Conservation (phyloP, 768 basidiomycete genomes). For the Calocybe cyanea region DNA sequence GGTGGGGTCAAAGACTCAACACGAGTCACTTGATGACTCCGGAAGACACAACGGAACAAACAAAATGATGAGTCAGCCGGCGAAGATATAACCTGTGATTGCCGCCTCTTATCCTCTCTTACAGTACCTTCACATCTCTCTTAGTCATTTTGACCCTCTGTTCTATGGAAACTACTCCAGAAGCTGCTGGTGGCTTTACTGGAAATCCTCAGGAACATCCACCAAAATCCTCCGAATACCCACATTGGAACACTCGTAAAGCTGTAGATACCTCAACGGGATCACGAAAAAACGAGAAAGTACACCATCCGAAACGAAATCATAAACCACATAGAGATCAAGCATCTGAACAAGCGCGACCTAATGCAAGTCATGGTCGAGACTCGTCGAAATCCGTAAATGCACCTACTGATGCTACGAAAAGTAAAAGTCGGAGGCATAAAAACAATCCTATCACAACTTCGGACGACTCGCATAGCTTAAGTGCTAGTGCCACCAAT, state of each 20-base stretch:
- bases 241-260: conserved; percentile 9
- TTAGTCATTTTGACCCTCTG: background rate
- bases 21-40: too few relatives aligned
- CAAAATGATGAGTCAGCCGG: too few relatives aligned
- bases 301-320: conserved; percentile 1
- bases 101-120: too few relatives aligned
- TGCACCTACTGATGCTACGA: background rate
- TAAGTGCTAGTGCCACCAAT: background rate
- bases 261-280: conserved; percentile 1
- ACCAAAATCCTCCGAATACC: conserved; percentile 4
- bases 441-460: conserved; percentile 1
- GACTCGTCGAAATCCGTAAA: too few relatives aligned
- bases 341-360: too few relatives aligned
- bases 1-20: too few relatives aligned
- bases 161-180: conserved; percentile 12
- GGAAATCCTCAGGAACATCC: conserved; percentile 2
- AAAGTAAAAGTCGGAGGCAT: conserved; percentile 3
- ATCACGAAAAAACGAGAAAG: conserved; percentile 5
- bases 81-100: too few relatives aligned
- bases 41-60: too few relatives aligned
- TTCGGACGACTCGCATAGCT: too few relatives aligned
- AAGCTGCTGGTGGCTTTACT: background rate
- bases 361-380: too few relatives aligned
- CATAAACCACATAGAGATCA: conserved; percentile 1
- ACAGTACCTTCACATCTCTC: too few relatives aligned